Evolutionary conservation across 2,329 filamentous ascomycete genomes (phyloP).

Genomic region (Ophidiomyces ophidiicola): DNA sequence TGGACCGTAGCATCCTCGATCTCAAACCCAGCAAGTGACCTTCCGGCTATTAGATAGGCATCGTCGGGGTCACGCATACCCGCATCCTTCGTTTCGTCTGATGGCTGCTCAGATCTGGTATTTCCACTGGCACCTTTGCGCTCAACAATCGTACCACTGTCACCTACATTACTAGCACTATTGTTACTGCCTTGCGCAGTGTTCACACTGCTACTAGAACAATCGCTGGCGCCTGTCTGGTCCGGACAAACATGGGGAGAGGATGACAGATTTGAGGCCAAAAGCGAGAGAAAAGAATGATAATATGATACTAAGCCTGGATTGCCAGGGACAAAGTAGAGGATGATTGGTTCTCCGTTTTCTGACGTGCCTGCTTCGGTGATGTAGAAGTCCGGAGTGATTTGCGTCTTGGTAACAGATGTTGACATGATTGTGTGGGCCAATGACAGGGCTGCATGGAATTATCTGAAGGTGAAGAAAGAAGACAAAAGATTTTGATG

Average conservation of each 20-base stretch:
- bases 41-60: slow-evolving; percentile 5
- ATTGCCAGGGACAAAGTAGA: slow-evolving; percentile 41
- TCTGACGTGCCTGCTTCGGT: slow-evolving; percentile 9
- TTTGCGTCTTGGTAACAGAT: slow-evolving; percentile 4
- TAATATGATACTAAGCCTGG: slow-evolving; percentile 41
- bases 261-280: slow-evolving; percentile 20
- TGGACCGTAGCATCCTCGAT: slow-evolving; percentile 12
- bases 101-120: background rate
- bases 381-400: slow-evolving; percentile 25
- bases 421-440: too few species aligned
- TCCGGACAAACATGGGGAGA: background rate
- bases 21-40: slow-evolving; percentile 23
- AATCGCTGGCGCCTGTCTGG: too few species aligned
- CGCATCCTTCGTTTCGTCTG: too few species aligned
- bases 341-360: slow-evolving; percentile 22
- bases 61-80: slow-evolving; percentile 7
- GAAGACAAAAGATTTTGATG: too few species aligned
- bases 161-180: background rate
- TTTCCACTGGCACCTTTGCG: background rate
- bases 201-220: too few species aligned
- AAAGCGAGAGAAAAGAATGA: slow-evolving; percentile 31
- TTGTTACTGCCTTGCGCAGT: too few species aligned
- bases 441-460: too few species aligned
- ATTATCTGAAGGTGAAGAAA: too few species aligned
- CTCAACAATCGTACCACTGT: too few species aligned